Evolutionary conservation across 176 grass and related monocot species (phyloP).

Genomic region (Eragrostis curvula): DNA sequence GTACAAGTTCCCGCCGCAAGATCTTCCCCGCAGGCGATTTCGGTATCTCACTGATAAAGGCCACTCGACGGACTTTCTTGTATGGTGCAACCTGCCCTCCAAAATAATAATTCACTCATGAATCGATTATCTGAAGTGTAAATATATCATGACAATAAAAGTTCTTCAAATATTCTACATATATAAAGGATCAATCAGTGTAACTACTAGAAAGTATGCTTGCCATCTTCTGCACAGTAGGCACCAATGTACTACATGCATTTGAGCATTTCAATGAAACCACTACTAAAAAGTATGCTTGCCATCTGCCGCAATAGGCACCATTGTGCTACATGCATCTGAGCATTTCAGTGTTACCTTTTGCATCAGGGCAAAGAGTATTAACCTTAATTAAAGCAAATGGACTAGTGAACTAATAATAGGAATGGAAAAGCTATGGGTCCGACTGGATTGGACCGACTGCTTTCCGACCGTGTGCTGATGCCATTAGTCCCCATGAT

Average conservation of each 20-base stretch:
- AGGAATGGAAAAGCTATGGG: too few species aligned
- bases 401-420: neutral
- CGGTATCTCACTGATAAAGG: constrained; percentile 57
- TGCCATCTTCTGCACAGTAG: neutral
- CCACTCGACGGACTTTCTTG: constrained; percentile 79
- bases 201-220: neutral
- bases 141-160: neutral
- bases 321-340: neutral
- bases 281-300: too few species aligned
- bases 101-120: neutral
- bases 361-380: neutral
- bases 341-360: constrained; percentile 7
- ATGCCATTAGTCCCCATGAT: too few species aligned
- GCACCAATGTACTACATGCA: constrained; percentile 4
- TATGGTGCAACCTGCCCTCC: constrained; percentile 69
- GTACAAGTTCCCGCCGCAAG: constrained; percentile 58
- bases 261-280: too few species aligned
- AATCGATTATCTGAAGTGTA: neutral
- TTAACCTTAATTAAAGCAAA: neutral
- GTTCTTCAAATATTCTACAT: neutral
- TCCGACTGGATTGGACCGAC: too few species aligned
- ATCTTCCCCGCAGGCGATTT: constrained; percentile 77
- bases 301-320: too few species aligned
- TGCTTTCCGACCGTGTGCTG: too few species aligned
- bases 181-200: neutral